Conservation (phyloP, 805 yeast genomes). For the Metschnikowia kofuensis region DNA sequence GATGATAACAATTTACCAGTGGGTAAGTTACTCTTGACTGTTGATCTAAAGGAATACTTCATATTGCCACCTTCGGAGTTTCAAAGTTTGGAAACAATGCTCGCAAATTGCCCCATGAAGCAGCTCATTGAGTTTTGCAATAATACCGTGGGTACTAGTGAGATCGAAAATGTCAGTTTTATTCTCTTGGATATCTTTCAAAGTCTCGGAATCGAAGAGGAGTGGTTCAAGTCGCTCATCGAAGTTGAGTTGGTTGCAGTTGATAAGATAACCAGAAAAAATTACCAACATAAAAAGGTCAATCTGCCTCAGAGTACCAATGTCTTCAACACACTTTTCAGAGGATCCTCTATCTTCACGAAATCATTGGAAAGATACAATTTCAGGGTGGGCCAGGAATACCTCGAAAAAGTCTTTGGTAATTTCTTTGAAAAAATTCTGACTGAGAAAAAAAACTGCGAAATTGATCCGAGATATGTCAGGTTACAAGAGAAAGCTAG, state of each 20-base stretch:
- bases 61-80: constrained; percentile 61
- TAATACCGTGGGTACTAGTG: constrained; percentile 33
- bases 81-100: constrained; percentile 58
- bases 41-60: constrained; percentile 50
- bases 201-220: constrained; percentile 60
- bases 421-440: constrained; percentile 57
- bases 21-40: constrained; percentile 56
- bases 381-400: constrained; percentile 74
- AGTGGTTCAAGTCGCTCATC: constrained; percentile 71
- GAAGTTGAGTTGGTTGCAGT: constrained; percentile 58
- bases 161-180: constrained; percentile 53
- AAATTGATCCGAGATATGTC: constrained; percentile 72
- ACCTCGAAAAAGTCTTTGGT: constrained; percentile 70
- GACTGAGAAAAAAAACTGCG: constrained; percentile 56
- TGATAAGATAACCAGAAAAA: constrained; percentile 43
- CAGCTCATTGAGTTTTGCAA: constrained; percentile 51
- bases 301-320: constrained; percentile 35
- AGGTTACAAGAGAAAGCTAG: constrained; percentile 33
- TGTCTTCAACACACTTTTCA: constrained; percentile 61
- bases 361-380: constrained; percentile 78
- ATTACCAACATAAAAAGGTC: constrained; percentile 29
- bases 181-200: constrained; percentile 75
- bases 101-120: constrained; percentile 50
- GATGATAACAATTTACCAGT: constrained; percentile 42
- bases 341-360: constrained; percentile 83